These are phyloP conservation scores for Trichophyton rubrum DNA, from an alignment of 2,329 filamentous ascomycete species.

Conservation along the genomic window DNA sequence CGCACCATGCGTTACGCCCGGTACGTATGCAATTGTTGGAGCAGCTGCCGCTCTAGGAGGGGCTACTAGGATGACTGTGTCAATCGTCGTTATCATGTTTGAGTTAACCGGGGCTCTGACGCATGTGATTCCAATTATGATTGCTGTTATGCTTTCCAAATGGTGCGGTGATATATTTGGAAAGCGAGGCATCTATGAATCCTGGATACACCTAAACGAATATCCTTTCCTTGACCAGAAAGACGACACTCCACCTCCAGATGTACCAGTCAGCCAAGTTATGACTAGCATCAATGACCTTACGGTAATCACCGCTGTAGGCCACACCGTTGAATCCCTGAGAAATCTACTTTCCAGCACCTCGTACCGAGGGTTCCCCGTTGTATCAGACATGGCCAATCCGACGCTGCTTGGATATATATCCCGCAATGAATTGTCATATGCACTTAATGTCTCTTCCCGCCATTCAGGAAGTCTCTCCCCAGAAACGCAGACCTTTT, in stretches of 20 bases:
- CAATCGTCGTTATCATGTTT: conserved; percentile 98
- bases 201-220: conserved; percentile 91
- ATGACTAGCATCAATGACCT: conserved; percentile 92
- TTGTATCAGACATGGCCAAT: conserved; percentile 65
- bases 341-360: conserved; percentile 58
- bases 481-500: conserved; percentile 65
- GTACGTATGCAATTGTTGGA: conserved; percentile 91
- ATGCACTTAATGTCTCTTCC: conserved; percentile 57
- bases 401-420: conserved; percentile 85
- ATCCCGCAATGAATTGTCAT: conserved; percentile 75
- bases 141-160: conserved; percentile 94
- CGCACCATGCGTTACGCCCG: conserved; percentile 76
- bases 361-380: conserved; percentile 79
- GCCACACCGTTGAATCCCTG: conserved; percentile 72
- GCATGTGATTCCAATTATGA: conserved; percentile 97
- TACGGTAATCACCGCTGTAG: conserved; percentile 71
- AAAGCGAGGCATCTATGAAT: conserved; percentile 87
- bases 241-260: conserved; percentile 64
- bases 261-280: conserved; percentile 72
- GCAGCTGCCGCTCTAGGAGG: conserved; percentile 89
- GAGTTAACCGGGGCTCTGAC: conserved; percentile 92
- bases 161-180: conserved; percentile 97
- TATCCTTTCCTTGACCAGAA: conserved; percentile 93
- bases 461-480: conserved; percentile 40
- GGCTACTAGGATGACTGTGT: conserved; percentile 91